Percentiles rank a stretch among this genome's conserved stretches.
These are phyloP conservation scores for Cucurbita maxima DNA, from an alignment of 306 rosid species.

Conservation along the genomic window DNA sequence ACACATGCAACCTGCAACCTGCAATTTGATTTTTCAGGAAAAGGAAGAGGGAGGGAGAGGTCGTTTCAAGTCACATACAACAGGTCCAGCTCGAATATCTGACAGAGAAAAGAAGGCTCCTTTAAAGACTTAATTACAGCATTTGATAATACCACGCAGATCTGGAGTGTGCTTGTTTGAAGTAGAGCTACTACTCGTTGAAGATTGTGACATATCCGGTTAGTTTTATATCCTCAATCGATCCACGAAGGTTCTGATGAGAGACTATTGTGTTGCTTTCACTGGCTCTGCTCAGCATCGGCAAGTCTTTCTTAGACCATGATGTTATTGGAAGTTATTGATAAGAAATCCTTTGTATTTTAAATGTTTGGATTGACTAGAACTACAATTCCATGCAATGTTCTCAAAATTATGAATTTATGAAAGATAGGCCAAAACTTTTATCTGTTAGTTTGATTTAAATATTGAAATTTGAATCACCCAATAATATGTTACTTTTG, in stretches of 20 bases:
- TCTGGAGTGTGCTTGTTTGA: slow-evolving; percentile 12
- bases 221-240: background rate
- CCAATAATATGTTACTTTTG: background rate
- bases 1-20: background rate
- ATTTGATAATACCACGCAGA: background rate
- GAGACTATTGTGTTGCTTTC: background rate
- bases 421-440: slow-evolving; percentile 2
- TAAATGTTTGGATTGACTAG: background rate
- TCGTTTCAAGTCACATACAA: slow-evolving; percentile 88
- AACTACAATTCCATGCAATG: background rate
- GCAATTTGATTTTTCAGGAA: slow-evolving; percentile 36
- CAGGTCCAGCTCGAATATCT: slow-evolving; percentile 77
- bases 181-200: background rate
- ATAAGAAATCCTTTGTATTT: background rate
- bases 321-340: slow-evolving; percentile 6
- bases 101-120: slow-evolving; percentile 99
- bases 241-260: background rate
- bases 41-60: slow-evolving; percentile 90
- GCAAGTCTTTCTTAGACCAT: background rate
- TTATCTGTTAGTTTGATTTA: background rate
- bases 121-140: slow-evolving; percentile 35
- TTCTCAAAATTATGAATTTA: background rate
- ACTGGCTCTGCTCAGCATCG: background rate
- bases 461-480: background rate
- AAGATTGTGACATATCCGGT: background rate